phyloP scores from a whole-genome alignment of 73 alveolate species.

The Blepharisma stoltei region DNA sequence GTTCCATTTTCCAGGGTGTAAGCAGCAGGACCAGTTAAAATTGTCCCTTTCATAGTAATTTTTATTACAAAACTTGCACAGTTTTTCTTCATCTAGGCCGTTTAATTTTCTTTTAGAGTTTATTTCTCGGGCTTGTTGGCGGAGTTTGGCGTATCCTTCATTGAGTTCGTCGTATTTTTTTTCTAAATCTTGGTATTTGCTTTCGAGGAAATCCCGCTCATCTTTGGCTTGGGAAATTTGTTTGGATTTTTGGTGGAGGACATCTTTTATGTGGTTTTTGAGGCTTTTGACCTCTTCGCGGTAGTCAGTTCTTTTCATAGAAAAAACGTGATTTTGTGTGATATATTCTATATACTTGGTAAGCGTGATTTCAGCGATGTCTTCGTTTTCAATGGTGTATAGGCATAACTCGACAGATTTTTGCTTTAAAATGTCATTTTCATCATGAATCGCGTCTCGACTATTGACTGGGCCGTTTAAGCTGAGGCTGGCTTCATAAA shows the following conservation, averaged over 20 bases:
- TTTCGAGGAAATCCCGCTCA: background rate
- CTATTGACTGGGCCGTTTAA: too few species aligned
- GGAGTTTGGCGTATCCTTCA: slow-evolving; percentile 6
- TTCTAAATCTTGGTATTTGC: background rate
- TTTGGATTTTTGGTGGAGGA: background rate
- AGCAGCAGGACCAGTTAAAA: slow-evolving; percentile 64
- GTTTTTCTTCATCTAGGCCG: slow-evolving; percentile 40
- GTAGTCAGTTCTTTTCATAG: background rate
- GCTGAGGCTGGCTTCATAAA: slow-evolving; percentile 36
- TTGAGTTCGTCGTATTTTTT: background rate
- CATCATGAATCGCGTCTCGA: background rate
- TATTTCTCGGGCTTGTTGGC: background rate
- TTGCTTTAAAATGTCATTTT: background rate
- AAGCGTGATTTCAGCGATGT: background rate
- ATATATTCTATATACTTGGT: background rate
- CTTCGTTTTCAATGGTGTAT: background rate
- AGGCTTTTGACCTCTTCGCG: background rate
- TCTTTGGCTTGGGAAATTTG: background rate
- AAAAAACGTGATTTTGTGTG: background rate
- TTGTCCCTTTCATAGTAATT: slow-evolving; percentile 57
- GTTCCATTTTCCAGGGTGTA: slow-evolving; percentile 52
- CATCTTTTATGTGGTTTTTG: background rate
- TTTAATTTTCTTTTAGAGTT: slow-evolving; percentile 13
- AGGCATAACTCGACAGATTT: background rate
- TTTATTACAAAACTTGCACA: slow-evolving; percentile 55